Conservation (phyloP, 371 early-diverging fungal species). For the Mortierella sp. region DNA sequence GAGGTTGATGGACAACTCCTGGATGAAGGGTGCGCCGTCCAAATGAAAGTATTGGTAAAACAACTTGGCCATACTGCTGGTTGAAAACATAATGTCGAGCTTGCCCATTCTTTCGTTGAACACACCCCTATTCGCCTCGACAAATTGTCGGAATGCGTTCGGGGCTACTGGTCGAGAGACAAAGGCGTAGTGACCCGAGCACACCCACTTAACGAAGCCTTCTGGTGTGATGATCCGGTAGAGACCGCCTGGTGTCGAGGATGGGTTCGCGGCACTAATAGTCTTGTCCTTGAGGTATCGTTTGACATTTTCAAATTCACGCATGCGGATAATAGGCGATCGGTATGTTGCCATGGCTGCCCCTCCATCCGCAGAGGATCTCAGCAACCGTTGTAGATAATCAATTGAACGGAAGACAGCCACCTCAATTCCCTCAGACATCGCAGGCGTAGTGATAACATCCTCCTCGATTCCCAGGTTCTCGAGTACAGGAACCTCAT, state of each 20-base stretch:
- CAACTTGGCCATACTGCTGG: slow-evolving; percentile 15
- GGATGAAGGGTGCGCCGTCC: slow-evolving; percentile 24
- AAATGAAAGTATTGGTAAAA: slow-evolving; percentile 22
- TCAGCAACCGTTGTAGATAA: neutral
- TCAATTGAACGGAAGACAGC: neutral
- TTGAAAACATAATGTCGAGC: slow-evolving; percentile 10
- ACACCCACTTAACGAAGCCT: slow-evolving; percentile 21
- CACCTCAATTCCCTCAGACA: neutral
- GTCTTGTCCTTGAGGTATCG: no score
- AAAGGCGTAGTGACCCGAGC: slow-evolving; percentile 8
- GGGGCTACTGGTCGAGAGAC: no score
- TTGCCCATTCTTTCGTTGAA: slow-evolving; percentile 26
- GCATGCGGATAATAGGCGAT: no score
- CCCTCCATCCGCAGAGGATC: neutral
- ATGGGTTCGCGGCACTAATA: no score
- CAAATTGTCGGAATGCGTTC: slow-evolving; percentile 11
- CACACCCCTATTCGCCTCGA: slow-evolving; percentile 18
- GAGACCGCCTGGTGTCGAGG: slow-evolving; percentile 1
- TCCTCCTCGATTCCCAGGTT: neutral
- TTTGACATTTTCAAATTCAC: no score
- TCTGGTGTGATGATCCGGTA: slow-evolving; percentile 2
- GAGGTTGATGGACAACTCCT: slow-evolving; percentile 24
- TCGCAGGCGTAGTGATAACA: no score
- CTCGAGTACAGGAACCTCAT: neutral
- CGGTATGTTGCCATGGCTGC: no score